These are phyloP conservation scores for Corinectria fuckeliana DNA, from an alignment of 2,329 filamentous ascomycete species.

Conservation along the genomic window DNA sequence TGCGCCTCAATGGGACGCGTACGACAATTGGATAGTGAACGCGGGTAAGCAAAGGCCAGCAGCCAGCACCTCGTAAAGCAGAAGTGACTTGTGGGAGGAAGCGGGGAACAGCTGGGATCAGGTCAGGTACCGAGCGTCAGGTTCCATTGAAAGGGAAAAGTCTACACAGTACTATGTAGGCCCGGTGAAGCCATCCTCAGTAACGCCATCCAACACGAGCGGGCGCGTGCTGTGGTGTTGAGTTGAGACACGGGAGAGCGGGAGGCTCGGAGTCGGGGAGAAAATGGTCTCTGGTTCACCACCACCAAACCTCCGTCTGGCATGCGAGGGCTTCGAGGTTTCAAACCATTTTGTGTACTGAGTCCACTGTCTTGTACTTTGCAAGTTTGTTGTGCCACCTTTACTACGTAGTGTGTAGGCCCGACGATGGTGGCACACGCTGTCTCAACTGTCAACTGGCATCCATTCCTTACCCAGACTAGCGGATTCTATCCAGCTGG, in stretches of 20 bases:
- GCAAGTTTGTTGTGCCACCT: background rate
- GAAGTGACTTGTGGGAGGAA: background rate
- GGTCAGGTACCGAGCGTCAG: background rate
- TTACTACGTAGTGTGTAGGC: no score
- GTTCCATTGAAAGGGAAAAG: background rate
- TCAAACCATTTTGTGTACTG: no score
- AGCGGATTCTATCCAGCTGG: background rate
- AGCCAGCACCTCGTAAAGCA: slow-evolving; percentile 10
- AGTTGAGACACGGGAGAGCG: slow-evolving; percentile 9
- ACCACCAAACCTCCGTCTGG: background rate
- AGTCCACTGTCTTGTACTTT: no score
- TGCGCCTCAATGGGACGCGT: slow-evolving; percentile 27
- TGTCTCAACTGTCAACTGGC: slow-evolving; percentile 7
- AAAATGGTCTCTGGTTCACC: background rate
- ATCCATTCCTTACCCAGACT: slow-evolving; percentile 9
- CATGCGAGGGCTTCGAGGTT: slow-evolving; percentile 3
- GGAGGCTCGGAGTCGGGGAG: slow-evolving; percentile 3
- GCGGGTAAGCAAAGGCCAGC: background rate
- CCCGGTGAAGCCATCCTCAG: slow-evolving; percentile 1
- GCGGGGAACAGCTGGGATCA: background rate
- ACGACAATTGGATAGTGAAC: slow-evolving; percentile 17
- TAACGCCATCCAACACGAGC: slow-evolving; percentile 3
- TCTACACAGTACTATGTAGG: background rate
- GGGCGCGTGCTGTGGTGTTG: background rate
- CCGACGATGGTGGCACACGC: background rate